Evolutionary conservation across 345 rosid genomes (phyloP).

Genomic region (Brassica nigra): DNA sequence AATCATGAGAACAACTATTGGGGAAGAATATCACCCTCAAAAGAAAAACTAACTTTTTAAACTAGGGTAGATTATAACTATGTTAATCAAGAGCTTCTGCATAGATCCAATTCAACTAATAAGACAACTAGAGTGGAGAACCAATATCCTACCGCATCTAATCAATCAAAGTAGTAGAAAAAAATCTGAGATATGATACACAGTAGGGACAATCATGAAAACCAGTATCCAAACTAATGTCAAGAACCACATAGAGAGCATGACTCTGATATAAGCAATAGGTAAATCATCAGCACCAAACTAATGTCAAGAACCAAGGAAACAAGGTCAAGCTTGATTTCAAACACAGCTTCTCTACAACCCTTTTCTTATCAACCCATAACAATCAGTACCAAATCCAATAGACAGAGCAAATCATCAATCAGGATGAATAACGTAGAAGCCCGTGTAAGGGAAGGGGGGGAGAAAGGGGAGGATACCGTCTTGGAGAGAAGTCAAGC

Average conservation of each 20-base stretch:
- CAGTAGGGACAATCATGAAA: too few relatives aligned
- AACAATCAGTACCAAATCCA: conserved; percentile 1
- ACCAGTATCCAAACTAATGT: too few relatives aligned
- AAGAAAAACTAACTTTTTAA: background rate
- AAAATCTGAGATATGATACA: background rate
- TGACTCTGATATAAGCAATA: background rate
- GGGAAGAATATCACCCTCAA: background rate
- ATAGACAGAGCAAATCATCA: background rate
- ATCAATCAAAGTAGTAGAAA: background rate
- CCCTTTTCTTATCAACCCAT: background rate
- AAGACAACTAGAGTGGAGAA: background rate
- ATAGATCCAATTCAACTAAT: conserved; percentile 1
- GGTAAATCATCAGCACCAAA: background rate
- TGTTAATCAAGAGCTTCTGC: background rate
- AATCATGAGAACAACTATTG: background rate
- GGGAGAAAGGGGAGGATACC: conserved; percentile 47
- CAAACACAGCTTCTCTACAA: background rate
- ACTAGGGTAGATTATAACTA: background rate
- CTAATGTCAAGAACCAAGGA: background rate
- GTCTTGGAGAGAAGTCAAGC: conserved; percentile 91
- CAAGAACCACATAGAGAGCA: background rate
- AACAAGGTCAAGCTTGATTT: background rate
- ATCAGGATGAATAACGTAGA: background rate
- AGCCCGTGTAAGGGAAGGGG: background rate
- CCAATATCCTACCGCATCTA: background rate